A percentile compares a stretch with the other conserved stretches of the same genome.
Conservation (phyloP, 495 filamentous ascomycete species). For the Aspergillus hancockii region DNA sequence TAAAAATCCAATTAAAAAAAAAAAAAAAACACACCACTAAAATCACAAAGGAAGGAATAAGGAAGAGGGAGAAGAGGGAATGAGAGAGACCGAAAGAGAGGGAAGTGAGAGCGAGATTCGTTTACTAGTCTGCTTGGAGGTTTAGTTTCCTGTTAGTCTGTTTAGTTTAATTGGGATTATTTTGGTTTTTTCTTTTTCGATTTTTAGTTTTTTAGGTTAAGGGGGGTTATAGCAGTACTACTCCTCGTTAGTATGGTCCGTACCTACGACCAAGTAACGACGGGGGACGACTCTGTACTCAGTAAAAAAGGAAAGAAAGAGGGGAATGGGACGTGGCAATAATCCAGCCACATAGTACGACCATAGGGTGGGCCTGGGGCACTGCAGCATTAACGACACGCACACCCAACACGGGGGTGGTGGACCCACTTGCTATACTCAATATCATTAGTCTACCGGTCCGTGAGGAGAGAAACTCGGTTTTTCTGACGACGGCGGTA, state of each 20-base stretch:
- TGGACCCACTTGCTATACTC: not conserved
- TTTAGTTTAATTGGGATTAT: not conserved
- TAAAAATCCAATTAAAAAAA: constrained; percentile 15
- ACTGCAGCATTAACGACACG: too few relatives aligned
- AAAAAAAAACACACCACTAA: constrained; percentile 21
- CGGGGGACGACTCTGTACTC: too few relatives aligned
- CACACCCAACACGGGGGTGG: too few relatives aligned
- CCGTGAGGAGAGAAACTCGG: too few relatives aligned
- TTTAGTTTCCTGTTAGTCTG: constrained; percentile 2
- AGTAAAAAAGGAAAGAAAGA: not conserved
- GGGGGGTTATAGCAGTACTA: too few relatives aligned
- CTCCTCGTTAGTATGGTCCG: too few relatives aligned
- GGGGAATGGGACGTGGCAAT: constrained; percentile 4
- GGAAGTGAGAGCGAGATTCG: constrained; percentile 4
- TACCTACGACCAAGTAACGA: too few relatives aligned
- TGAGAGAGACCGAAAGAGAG: constrained; percentile 14
- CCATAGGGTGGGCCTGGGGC: too few relatives aligned
- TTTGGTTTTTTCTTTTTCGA: too few relatives aligned
- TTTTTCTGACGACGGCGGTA: too few relatives aligned
- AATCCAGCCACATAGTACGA: not conserved
- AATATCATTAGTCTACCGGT: not conserved
- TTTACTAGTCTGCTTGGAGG: constrained; percentile 1
- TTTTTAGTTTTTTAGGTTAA: too few relatives aligned
- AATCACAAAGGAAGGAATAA: constrained; percentile 20
- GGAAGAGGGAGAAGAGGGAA: constrained; percentile 29